Conservation (phyloP, 2,329 filamentous ascomycete genomes). For the Lithohypha guttulata region DNA sequence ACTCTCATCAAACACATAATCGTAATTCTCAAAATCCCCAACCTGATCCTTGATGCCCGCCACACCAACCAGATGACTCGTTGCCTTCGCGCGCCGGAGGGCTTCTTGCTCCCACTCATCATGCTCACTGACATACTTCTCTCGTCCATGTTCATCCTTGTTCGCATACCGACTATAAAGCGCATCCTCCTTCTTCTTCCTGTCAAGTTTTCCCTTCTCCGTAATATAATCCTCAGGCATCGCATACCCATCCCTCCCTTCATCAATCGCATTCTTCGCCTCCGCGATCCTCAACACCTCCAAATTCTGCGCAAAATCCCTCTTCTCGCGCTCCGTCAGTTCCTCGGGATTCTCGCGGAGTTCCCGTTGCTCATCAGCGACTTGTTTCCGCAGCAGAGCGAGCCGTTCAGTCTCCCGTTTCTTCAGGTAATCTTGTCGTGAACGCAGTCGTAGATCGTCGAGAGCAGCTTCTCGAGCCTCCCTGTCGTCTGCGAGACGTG, state of each 20-base stretch:
- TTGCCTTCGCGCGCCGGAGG: slow-evolving; percentile 72
- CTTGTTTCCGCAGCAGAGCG: slow-evolving; percentile 77
- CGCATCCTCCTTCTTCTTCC: slow-evolving; percentile 76
- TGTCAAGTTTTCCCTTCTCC: slow-evolving; percentile 80
- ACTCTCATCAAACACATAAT: slow-evolving; percentile 83
- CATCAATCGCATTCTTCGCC: slow-evolving; percentile 76
- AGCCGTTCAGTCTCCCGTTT: slow-evolving; percentile 83
- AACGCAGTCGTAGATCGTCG: slow-evolving; percentile 68
- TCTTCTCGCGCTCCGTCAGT: slow-evolving; percentile 67
- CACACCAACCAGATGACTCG: slow-evolving; percentile 52
- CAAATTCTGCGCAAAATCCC: slow-evolving; percentile 78
- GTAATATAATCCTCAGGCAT: slow-evolving; percentile 94
- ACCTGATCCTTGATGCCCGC: slow-evolving; percentile 41
- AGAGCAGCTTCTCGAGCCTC: slow-evolving; percentile 60
- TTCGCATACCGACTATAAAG: slow-evolving; percentile 87
- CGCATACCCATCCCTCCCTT: slow-evolving; percentile 81
- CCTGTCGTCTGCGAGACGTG: slow-evolving; percentile 56
- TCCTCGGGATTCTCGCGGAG: slow-evolving; percentile 58
- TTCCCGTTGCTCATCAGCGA: slow-evolving; percentile 77
- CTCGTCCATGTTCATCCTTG: slow-evolving; percentile 73
- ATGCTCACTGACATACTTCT: slow-evolving; percentile 83
- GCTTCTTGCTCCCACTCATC: slow-evolving; percentile 95
- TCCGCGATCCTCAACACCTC: slow-evolving; percentile 73
- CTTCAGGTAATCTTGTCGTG: slow-evolving; percentile 83
- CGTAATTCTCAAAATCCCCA: slow-evolving; percentile 72